These are phyloP conservation scores for Sugiyamaella paludigena DNA, from an alignment of 1,139 yeast species.

Conservation along the genomic window DNA sequence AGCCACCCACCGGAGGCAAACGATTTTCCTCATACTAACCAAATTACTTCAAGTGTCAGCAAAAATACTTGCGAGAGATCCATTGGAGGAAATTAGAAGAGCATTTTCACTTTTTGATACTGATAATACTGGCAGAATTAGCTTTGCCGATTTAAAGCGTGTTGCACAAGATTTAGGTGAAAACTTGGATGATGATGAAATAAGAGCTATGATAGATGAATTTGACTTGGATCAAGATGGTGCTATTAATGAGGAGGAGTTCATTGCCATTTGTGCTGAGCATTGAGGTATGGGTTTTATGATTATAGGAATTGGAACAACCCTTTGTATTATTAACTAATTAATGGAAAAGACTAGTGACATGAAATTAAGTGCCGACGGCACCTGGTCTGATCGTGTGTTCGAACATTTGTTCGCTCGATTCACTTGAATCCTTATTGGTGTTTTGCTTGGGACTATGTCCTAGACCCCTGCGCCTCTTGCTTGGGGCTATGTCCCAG, in stretches of 20 bases:
- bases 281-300: constrained; percentile 27
- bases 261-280: constrained; percentile 84
- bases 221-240: constrained; percentile 97
- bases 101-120: constrained; percentile 92
- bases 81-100: constrained; percentile 84
- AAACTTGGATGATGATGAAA: constrained; percentile 85
- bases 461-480: too few species aligned
- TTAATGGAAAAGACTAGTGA: too few species aligned
- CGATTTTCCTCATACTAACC: neutral
- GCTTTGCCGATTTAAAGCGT: constrained; percentile 72
- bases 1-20: too few species aligned
- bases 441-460: too few species aligned
- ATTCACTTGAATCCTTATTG: too few species aligned
- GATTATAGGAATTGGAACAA: too few species aligned
- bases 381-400: too few species aligned
- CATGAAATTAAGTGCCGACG: too few species aligned
- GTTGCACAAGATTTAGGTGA: constrained; percentile 95
- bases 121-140: constrained; percentile 82
- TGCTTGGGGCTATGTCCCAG: too few species aligned
- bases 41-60: constrained; percentile 57
- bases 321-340: too few species aligned
- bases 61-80: constrained; percentile 79
- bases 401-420: too few species aligned
- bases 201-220: constrained; percentile 96
- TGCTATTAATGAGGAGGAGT: constrained; percentile 89